These are phyloP conservation scores for Cyclotella cryptica DNA, from an alignment of 108 stramenopile species.

Conservation along the genomic window DNA sequence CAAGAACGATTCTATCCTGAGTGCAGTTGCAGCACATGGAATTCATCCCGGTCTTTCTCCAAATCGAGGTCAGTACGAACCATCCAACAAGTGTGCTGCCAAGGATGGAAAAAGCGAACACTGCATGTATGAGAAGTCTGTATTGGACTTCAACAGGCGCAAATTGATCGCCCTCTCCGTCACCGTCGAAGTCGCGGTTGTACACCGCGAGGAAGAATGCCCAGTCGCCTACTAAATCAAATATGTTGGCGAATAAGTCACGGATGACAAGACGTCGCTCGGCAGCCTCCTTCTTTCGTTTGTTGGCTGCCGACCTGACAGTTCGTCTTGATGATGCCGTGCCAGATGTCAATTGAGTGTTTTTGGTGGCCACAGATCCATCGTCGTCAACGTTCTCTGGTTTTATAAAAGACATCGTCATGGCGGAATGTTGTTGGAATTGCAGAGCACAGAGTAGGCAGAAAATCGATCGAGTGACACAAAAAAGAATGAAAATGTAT, in stretches of 20 bases:
- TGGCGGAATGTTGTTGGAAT: no score
- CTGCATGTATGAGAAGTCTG: constrained; percentile 10
- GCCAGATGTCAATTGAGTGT: constrained; percentile 6
- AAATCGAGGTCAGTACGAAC: constrained; percentile 24
- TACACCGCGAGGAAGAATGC: constrained; percentile 13
- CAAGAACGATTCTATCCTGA: constrained; percentile 23
- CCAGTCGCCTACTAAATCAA: constrained; percentile 33
- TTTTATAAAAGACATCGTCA: neutral
- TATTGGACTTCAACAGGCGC: neutral
- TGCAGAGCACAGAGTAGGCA: no score
- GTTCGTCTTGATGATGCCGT: constrained; percentile 4
- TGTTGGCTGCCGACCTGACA: neutral
- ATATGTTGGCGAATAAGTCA: constrained; percentile 21
- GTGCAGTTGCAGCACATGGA: constrained; percentile 47
- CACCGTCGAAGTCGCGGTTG: constrained; percentile 18
- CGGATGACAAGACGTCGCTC: constrained; percentile 23
- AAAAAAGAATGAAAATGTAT: no score
- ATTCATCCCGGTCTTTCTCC: constrained; percentile 13
- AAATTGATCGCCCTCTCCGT: constrained; percentile 2
- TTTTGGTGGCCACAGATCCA: constrained; percentile 9
- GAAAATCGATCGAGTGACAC: no score
- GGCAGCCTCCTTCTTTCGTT: constrained; percentile 4
- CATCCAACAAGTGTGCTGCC: constrained; percentile 21
- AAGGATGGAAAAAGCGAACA: constrained; percentile 29
- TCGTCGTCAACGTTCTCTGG: constrained; percentile 3